Evolutionary conservation across 2,329 filamentous ascomycete species (phyloP).

Genomic region (Furcasterigmium furcatum): DNA sequence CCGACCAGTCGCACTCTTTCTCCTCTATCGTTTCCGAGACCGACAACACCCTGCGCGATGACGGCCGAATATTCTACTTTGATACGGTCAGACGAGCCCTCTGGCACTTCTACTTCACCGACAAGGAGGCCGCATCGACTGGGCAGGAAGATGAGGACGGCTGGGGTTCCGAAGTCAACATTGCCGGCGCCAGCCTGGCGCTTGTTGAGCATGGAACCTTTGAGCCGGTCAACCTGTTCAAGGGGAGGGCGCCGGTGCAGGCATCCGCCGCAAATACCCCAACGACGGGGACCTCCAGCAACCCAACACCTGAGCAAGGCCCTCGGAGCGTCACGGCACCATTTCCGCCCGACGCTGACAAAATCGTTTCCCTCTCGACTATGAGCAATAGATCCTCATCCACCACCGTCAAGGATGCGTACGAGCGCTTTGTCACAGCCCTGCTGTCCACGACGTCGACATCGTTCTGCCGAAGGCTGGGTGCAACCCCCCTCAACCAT

Average conservation of each 20-base stretch:
- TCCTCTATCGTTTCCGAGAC: conserved; percentile 46
- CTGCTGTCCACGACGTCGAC: conserved; percentile 46
- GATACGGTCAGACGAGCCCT: conserved; percentile 46
- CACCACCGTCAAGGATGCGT: conserved; percentile 38
- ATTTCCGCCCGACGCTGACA: conserved; percentile 13
- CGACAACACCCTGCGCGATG: conserved; percentile 45
- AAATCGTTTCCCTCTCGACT: conserved; percentile 15
- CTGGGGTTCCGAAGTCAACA: conserved; percentile 37
- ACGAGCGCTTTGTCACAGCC: conserved; percentile 54
- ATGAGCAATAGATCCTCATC: conserved; percentile 29
- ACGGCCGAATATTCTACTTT: conserved; percentile 51
- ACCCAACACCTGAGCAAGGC: background rate
- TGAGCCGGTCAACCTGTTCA: conserved; percentile 46
- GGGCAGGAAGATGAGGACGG: conserved; percentile 15
- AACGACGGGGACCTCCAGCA: conserved; percentile 21
- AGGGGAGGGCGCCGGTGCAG: conserved; percentile 33
- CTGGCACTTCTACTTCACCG: conserved; percentile 51
- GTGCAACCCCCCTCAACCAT: conserved; percentile 50
- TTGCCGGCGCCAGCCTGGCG: conserved; percentile 38
- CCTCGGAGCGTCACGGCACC: background rate
- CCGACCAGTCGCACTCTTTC: conserved; percentile 39
- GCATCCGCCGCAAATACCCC: conserved; percentile 38
- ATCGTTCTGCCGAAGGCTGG: conserved; percentile 43
- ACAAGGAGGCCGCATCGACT: conserved; percentile 27
- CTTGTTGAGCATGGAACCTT: conserved; percentile 47